Evolutionary conservation across 2,329 filamentous ascomycete species (phyloP).

Genomic region (Didymella pinodella): DNA sequence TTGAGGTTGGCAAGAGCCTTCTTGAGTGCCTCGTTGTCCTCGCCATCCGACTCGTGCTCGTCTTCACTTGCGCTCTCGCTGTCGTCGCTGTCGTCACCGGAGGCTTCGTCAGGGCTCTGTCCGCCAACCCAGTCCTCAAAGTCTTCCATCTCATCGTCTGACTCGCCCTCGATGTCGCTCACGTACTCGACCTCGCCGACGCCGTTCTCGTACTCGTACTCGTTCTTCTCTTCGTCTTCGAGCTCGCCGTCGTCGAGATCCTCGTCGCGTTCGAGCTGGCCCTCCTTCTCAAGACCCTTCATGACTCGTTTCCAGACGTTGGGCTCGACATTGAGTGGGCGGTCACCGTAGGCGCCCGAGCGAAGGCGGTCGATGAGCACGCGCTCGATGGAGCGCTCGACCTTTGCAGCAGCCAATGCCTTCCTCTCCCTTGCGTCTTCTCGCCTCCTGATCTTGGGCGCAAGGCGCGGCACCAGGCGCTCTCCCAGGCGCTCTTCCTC

Average conservation of each 20-base stretch:
- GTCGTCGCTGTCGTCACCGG: conserved; percentile 66
- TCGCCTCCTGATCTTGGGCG: conserved; percentile 77
- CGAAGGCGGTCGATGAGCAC: conserved; percentile 91
- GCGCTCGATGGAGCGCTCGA: conserved; percentile 93
- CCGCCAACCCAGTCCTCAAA: conserved; percentile 93
- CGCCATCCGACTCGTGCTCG: conserved; percentile 64
- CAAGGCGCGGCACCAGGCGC: conserved; percentile 84
- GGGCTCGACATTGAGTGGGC: conserved; percentile 94
- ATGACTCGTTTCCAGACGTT: conserved; percentile 97
- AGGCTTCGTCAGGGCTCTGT: conserved; percentile 64
- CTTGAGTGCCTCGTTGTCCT: conserved; percentile 63
- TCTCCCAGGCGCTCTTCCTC: conserved; percentile 92
- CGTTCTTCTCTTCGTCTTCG: conserved; percentile 73
- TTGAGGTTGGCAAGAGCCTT: conserved; percentile 62
- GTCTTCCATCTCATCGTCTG: conserved; percentile 72
- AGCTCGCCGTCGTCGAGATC: conserved; percentile 89
- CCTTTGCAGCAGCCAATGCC: conserved; percentile 73
- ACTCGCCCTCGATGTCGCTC: conserved; percentile 80
- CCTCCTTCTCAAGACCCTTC: conserved; percentile 84
- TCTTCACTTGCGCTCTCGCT: conserved; percentile 62
- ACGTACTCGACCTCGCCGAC: conserved; percentile 89
- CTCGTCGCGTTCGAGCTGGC: conserved; percentile 81
- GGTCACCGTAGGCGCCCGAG: conserved; percentile 92
- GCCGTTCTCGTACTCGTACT: conserved; percentile 70
- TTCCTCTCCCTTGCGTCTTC: conserved; percentile 60